Conservation (phyloP, 2,329 filamentous ascomycete genomes). For the Neocucurbitaria cava region DNA sequence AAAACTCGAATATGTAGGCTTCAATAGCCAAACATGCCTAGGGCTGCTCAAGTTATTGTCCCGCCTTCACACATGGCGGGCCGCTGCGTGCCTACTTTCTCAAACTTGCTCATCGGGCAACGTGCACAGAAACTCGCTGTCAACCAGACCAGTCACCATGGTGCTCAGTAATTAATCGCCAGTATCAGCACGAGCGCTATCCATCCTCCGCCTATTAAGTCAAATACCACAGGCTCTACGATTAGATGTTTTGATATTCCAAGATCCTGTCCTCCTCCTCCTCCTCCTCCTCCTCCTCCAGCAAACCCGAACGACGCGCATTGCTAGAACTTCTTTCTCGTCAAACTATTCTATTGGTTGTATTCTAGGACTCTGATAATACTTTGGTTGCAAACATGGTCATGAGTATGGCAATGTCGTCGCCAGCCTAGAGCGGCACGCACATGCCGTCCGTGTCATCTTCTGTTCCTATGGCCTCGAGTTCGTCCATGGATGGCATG, state of each 20-base stretch:
- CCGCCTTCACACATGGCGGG: neutral
- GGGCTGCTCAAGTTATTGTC: neutral
- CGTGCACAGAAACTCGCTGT: neutral
- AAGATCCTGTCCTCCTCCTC: too few relatives aligned
- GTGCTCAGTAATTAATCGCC: constrained; percentile 5
- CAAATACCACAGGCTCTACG: neutral
- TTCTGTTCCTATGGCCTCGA: constrained; percentile 2
- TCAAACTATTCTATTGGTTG: neutral
- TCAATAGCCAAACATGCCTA: neutral
- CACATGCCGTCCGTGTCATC: neutral
- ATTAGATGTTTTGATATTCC: neutral
- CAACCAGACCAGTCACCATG: neutral
- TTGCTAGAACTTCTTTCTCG: neutral
- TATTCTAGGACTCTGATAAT: neutral
- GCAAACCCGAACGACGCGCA: neutral
- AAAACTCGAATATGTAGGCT: neutral
- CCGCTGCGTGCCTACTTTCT: constrained; percentile 10
- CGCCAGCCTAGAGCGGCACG: neutral
- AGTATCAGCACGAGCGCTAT: neutral
- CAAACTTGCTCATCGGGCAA: constrained; percentile 19
- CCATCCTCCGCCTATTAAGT: neutral
- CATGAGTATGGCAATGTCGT: constrained; percentile 9
- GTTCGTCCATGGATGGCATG: constrained; percentile 8
- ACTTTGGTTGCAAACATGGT: neutral
- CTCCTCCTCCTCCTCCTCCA: too few relatives aligned